phyloP scores from a whole-genome alignment of 768 basidiomycete genomes.

The Trametes gibbosa region DNA sequence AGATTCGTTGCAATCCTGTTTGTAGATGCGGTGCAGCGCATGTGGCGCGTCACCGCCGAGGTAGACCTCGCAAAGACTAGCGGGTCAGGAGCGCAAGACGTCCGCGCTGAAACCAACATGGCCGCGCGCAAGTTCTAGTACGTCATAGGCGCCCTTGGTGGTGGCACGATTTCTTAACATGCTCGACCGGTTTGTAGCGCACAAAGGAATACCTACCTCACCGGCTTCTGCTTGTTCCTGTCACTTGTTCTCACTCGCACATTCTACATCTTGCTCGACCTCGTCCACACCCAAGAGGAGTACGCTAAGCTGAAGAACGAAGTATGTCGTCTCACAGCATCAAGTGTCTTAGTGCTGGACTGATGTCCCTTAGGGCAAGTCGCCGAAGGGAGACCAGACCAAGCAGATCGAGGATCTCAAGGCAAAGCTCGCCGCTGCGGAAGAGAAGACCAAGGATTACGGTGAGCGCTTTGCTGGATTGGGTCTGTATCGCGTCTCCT shows the following conservation, averaged over 20 bases:
- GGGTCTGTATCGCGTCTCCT: not conserved
- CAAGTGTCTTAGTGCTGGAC: not conserved
- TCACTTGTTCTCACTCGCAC: conserved; percentile 92
- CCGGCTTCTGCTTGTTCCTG: conserved; percentile 92
- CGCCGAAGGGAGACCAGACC: conserved; percentile 40
- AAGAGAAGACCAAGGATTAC: conserved; percentile 57
- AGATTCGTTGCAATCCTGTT: conserved; percentile 88
- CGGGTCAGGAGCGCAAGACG: conserved; percentile 51
- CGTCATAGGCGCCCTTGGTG: not conserved
- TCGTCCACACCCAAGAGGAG: conserved; percentile 87
- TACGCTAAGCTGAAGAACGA: conserved; percentile 77
- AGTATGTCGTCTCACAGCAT: conserved; percentile 15
- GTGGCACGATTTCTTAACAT: not conserved
- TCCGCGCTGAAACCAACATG: conserved; percentile 81
- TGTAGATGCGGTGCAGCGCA: conserved; percentile 88
- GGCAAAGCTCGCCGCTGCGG: conserved; percentile 55
- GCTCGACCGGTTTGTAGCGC: conserved; percentile 43
- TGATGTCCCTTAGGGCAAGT: conserved; percentile 29
- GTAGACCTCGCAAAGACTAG: conserved; percentile 60
- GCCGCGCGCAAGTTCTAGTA: conserved; percentile 94
- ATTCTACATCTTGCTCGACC: conserved; percentile 89
- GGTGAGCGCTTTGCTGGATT: conserved; percentile 10
- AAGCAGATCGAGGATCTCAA: conserved; percentile 68
- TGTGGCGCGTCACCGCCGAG: conserved; percentile 79
- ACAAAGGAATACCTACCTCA: conserved; percentile 90